Evolutionary conservation across 1,284 basidiomycete genomes (phyloP), one percentile per base, ranked within the genome.

Genomic region (Athelia psychrophila): DNA sequence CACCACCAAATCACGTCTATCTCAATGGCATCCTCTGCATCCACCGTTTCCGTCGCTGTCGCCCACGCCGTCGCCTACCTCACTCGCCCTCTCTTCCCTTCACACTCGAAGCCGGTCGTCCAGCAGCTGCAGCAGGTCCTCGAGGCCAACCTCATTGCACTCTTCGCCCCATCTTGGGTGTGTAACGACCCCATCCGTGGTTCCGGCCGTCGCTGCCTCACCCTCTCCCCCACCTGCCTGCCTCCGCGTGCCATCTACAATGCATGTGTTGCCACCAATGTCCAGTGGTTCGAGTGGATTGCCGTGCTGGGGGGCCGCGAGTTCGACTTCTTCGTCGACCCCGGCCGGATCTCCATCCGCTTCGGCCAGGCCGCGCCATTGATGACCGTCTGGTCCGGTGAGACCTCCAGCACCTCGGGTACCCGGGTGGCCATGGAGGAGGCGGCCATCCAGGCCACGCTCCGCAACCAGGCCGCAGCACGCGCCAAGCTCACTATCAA

Each of bases 271-370:
- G 74, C 81, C 27, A 74, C 84, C 32, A 79, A 80, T 54, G 76
- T 91, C 33, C 81, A 87, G 58, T 91, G 88, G 88, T 81, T 81
- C 54, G 80, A 86, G 60, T 91, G 88, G 88, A 85, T 88, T 49
- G 60, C 75, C 44, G 72, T 77, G 50, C 79, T 91, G 50, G 86
- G 88, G 8, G 77, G 79, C 57, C 68, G 73, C 51, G 85, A 87
- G 67, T 84, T 91, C 60, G 88, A 91, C 66, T 78, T 91, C 54
- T 84, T 86, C 67, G 79, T 89, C 59, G 85, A 90, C 66, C 88
- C 88, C 52, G 88, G 86, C 52, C 81, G 78, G 64, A 79, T 91
- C 56, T 84, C 83, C 51, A 70, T 88, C 55, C 84, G 84, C 56
- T 74, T 79, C 63, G 75, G 73, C 53, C 71, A 63, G 53, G 70